Base-by-base conservation (phyloP, 345 rosid genomes). In the Hypericum androsaemum region DNA sequence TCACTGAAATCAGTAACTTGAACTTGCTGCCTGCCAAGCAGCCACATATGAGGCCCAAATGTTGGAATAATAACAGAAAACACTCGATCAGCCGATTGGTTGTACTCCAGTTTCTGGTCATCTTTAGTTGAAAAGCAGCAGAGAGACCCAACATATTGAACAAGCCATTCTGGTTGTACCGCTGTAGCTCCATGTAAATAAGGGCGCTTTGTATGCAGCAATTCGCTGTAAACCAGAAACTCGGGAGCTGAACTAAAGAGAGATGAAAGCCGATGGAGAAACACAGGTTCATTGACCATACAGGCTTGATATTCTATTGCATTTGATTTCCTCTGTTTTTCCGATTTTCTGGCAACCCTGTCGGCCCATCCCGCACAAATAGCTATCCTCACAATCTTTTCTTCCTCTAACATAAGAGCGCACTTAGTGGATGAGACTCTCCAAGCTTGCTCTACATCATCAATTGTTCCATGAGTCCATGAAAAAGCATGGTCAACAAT, bases 311-410 rank as follows among this genome's bases (percentile, higher is more conserved):
- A 89, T 35, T 75, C 69, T 12, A 66, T 70, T 5, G 88, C 71
- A 53, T 44, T 65, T 4, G 70, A 78, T 62, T 77, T 86, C 48
- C 75, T 54, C 35, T 74, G 74, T 48, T 54, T 74, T 47, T 65
- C 73, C 8, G 63, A 58, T 13, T 80, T 71, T 69, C 70, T 80
- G 32, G 98, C 96, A 54, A 89, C 89, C 65, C 95, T 80, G 61
- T 90, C 92, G 9, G 81, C 95, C 98, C 94, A 90, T 32, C 96
- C 98, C n/a, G 96, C 96, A 47, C 87, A 82, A 42, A 89, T 77
- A 59, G 87, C 95, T 71, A 74, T 79, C 37, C 88, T 77, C 53
- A 89, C 44, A 47, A 84, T 64, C 71, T 84, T 79, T 64, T 89
- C 96, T 71, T 84, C 97, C 11, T 74, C 62, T 48, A 74, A 64